Evolutionary conservation across 352 stramenopile genomes (phyloP), one percentile per base, ranked within the genome.

Genomic region (Phytopythium boreale): DNA sequence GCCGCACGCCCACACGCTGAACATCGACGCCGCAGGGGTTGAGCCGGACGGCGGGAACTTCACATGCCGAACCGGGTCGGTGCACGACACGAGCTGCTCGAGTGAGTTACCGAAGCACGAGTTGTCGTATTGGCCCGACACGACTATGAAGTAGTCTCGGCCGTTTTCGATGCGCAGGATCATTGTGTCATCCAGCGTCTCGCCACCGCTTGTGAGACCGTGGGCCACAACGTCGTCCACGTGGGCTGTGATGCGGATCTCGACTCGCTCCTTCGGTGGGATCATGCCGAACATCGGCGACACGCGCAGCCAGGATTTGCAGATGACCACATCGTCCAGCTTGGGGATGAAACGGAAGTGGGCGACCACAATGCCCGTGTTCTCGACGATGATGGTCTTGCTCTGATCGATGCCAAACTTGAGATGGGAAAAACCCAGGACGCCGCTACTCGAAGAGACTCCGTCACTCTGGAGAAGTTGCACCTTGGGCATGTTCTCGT

Each of bases 81-180:
- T 72, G 52, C 88, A 97, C 17, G 93, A 67, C 31, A 99, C 92
- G 9, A 99, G 77, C 43, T 99, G 95, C 53, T 98, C 93, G 1
- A 99, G 79, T 24, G 87, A 97, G 68, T 89, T 97, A 8, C 97
- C 97, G 75, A 99, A 99, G 66, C 95, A 99, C 11, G 96, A 94
- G 20, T 80, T 82, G 52, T 96, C 88, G 80, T 98, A 99, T 24
- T 93, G 77, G 9, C 83, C 97, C 17, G 80, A 96, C 11, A 99
- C 79, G 4, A 92, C 89, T 26, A 99, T 76, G 68, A 98, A 99
- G 61, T 98, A 98, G 66, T 99, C 97, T 20, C 86, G 79, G 11
- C 96, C 97, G 67, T 98, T 98, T 74, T 99, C 97, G 29, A 99
- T 79, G 15, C 97, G 85, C 36, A 99, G 71, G 39, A 99, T 98